Evolutionary conservation across 768 basidiomycete genomes (phyloP), one percentile per base, ranked within the genome.

Genomic region (Panellus pusillus): DNA sequence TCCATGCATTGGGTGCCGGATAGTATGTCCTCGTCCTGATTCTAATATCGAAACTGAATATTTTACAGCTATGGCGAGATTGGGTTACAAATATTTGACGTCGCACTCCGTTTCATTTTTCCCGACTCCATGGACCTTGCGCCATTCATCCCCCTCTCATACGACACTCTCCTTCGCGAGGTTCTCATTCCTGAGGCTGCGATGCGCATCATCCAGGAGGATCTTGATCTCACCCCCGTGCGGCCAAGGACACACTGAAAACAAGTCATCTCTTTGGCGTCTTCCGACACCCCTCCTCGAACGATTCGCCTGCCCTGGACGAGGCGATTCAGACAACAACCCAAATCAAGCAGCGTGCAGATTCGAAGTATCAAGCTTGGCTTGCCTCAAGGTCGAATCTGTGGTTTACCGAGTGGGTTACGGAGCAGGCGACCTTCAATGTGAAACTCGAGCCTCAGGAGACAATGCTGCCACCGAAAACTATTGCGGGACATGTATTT

Each of bases 21-120:
- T 48, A 54, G 53, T 54, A 15, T 14, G 53, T 54, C 9, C 31
- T 5, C 13, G 1, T 47, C 11, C 15, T 19, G 15, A 1, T 20
- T 6, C 12, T 12, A 41, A 3, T 51, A 1, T 24, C 14, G 24
- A 37, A 32, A 54, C 18, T 20, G 14, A 29, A 4, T 32, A 24
- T 44, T 3, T n/a, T 29, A 15, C 29, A 55, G 54, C 41, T 55
- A 55, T 17, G 54, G 54, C 24, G 37, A 48, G 14, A 44, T 43
- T 36, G 54, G 54, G 1, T 50, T 32, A 14, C 28, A 55, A 44
- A 50, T 55, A 12, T 12, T 50, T 14, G 20, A n/a, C 3, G 28
- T 42, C 15, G 35, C 36, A 1, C 41, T 50, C 12, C 4, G 35
- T 12, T 55, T 38, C 47, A 28, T 55, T 12, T 55, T 55, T 41